These are phyloP conservation scores for Penicillium desertorum DNA, from an alignment of 495 filamentous ascomycete genomes.

Conservation along the genomic window DNA sequence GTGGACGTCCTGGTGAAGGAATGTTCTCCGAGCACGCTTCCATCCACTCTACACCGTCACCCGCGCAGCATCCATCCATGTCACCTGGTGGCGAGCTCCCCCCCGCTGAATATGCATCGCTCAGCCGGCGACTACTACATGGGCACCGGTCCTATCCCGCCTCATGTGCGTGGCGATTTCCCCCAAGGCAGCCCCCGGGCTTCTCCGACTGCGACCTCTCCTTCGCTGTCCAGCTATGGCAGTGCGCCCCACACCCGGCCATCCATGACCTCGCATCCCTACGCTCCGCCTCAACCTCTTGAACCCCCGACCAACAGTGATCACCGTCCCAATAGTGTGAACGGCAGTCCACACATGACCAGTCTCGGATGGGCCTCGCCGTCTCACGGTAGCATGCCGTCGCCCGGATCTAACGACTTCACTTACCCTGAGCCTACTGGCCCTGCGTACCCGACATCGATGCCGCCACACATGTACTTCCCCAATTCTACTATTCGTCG, in stretches of 20 bases:
- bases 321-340: constrained; percentile 63
- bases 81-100: constrained; percentile 79
- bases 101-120: constrained; percentile 71
- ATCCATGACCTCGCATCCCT: constrained; percentile 81
- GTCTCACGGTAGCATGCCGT: constrained; percentile 60
- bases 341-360: constrained; percentile 70
- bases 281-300: constrained; percentile 79
- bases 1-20: constrained; percentile 69
- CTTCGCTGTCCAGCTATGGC: constrained; percentile 57
- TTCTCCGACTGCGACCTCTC: constrained; percentile 62
- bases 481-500: constrained; percentile 62
- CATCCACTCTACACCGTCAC: constrained; percentile 83
- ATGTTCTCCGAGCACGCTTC: constrained; percentile 79
- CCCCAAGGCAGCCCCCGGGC: constrained; percentile 71
- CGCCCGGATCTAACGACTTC: constrained; percentile 66
- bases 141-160: constrained; percentile 69
- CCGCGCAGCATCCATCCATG: constrained; percentile 71
- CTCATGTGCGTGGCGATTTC: constrained; percentile 76
- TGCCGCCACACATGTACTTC: constrained; percentile 66
- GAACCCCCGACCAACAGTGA: constrained; percentile 84
- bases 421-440: constrained; percentile 69
- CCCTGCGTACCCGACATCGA: constrained; percentile 51
- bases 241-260: constrained; percentile 58
- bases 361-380: constrained; percentile 74
- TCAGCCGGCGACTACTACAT: constrained; percentile 66